Conservation (phyloP, 1,284 basidiomycete genomes). For the Heliocybe sulcata region DNA sequence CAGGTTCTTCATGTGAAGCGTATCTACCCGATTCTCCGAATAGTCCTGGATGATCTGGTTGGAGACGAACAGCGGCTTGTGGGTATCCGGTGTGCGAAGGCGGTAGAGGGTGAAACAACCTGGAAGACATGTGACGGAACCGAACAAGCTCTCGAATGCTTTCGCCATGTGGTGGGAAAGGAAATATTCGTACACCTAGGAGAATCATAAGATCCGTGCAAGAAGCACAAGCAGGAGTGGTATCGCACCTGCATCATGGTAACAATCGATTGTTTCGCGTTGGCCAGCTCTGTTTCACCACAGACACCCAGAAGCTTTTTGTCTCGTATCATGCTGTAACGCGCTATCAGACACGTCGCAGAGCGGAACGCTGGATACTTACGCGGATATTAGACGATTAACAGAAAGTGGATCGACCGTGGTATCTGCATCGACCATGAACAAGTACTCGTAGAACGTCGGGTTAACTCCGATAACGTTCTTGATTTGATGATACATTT, state of each 20-base stretch:
- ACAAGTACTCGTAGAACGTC: constrained; percentile 95
- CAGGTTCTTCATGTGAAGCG: constrained; percentile 95
- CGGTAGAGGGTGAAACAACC: constrained; percentile 97
- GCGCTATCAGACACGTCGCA: background rate
- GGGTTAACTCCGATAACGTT: constrained; percentile 99
- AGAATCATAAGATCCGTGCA: constrained; percentile 2
- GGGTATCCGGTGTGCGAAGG: constrained; percentile 87
- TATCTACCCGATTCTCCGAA: constrained; percentile 94
- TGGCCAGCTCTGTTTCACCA: constrained; percentile 87
- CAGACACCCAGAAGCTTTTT: constrained; percentile 93
- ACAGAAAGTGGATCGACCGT: constrained; percentile 82
- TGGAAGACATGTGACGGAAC: constrained; percentile 96
- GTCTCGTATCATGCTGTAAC: constrained; percentile 77
- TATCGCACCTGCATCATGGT: constrained; percentile 91
- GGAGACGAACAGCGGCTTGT: constrained; percentile 84
- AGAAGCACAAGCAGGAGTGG: constrained; percentile 6
- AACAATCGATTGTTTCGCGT: constrained; percentile 88
- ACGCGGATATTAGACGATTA: constrained; percentile 90
- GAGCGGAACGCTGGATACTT: constrained; percentile 25
- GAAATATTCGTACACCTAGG: constrained; percentile 92
- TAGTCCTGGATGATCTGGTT: constrained; percentile 91
- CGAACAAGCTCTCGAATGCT: constrained; percentile 95
- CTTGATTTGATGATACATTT: constrained; percentile 99
- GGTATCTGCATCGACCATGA: constrained; percentile 98
- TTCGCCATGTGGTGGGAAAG: constrained; percentile 97